Base-by-base conservation (phyloP, 2,329 filamentous ascomycete genomes). In the Aspergillus fumigatiaffinis region DNA sequence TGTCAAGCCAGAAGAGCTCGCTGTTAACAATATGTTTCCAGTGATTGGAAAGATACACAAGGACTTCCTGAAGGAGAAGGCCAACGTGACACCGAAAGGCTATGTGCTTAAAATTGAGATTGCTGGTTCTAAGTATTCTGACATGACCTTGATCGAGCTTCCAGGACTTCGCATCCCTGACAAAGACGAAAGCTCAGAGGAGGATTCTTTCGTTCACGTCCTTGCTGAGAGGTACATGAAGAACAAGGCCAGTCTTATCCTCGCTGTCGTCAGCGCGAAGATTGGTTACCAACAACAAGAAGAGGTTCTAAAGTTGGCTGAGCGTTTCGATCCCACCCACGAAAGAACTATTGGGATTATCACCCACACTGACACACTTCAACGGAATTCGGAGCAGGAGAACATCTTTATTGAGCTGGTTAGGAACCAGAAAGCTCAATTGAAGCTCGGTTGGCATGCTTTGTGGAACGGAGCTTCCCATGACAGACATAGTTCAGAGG, bases 141-240 rank as follows among this genome's bases (percentile, higher is more conserved):
- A 87, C 17, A 70, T 87, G 47, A 87, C 83, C 0, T 76, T 87
- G 1, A 83, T 87, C 7, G 85, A 87, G 68, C 74, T 87, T 35
- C 85, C 84, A 0, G 84, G 85, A 2, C 73, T 87, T 1, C 80
- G 86, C 28, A 77, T 79, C 41, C 80, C 80, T 62, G 84, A 81
- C 59, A 77, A 80, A 29, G 77, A 82, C 54, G 82, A 86, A 67
- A 82, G 80, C 0, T 74, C 78, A 47, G 74, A 77, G 14, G 83
- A 86, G 58, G 82, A 84, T 55, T 72, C 77, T 60, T 78, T 83
- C 2, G 84, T 86, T 51, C 78, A 82, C 41, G 66, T 74, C 0
- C 73, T 87, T 1, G 72, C 75, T 3, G 57, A 69, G 49, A 59
- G 56, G 0, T 81, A 81, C 51, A 77, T 81, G 56, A 61, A 63